These are phyloP conservation scores for Crassisporium funariophilum DNA, from an alignment of 768 basidiomycete genomes.

Conservation along the genomic window DNA sequence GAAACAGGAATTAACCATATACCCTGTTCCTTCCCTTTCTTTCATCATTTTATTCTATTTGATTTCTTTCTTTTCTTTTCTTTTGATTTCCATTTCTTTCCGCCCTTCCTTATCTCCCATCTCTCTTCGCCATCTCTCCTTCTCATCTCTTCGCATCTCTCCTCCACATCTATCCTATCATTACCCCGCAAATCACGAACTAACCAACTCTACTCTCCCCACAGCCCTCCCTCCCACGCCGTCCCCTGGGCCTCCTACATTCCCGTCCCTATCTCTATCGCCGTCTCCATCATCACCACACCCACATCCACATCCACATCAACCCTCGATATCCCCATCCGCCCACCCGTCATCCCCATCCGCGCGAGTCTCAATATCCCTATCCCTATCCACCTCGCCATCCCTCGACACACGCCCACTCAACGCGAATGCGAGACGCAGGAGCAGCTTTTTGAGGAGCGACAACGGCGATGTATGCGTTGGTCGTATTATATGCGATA, in stretches of 20 bases:
- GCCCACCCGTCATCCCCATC: neutral
- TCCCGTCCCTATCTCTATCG: neutral
- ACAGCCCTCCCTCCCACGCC: too few species aligned
- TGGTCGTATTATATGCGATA: constrained; percentile 50
- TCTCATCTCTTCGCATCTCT: neutral
- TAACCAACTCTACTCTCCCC: too few species aligned
- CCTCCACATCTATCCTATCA: neutral
- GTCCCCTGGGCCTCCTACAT: neutral
- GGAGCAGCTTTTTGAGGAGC: constrained; percentile 13
- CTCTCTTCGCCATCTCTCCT: neutral
- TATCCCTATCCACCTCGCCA: neutral
- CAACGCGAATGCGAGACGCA: constrained; percentile 5
- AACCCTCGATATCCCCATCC: neutral
- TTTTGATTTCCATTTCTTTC: neutral
- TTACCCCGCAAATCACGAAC: too few species aligned
- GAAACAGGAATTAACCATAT: too few species aligned
- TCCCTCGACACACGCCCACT: neutral
- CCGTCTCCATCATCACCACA: constrained; percentile 3
- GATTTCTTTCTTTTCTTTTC: neutral
- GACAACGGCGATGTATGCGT: constrained; percentile 19
- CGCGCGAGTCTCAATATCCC: neutral
- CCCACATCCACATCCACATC: constrained; percentile 1
- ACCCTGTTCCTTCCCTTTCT: neutral
- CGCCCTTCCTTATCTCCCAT: neutral
- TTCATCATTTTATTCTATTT: neutral